These are phyloP conservation scores for Apiospora hydei DNA, from an alignment of 2,329 filamentous ascomycete species.

Conservation along the genomic window DNA sequence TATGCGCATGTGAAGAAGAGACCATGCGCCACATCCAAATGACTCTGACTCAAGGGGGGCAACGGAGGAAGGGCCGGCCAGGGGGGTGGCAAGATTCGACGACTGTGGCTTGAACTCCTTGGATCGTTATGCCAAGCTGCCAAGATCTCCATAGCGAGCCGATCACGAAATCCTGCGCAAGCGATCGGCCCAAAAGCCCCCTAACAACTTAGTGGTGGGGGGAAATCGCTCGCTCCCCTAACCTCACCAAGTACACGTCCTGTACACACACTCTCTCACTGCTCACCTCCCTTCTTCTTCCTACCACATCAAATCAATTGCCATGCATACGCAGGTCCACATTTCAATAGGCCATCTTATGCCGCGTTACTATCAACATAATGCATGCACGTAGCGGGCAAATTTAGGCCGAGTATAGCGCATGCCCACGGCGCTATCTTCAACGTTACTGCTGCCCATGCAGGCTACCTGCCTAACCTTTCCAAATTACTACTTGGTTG, in stretches of 20 bases:
- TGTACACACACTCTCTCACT: slow-evolving; percentile 3
- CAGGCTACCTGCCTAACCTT: not conserved
- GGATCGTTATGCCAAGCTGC: slow-evolving; percentile 12
- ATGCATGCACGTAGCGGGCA: not conserved
- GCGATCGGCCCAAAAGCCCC: slow-evolving; percentile 7
- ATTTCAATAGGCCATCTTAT: slow-evolving; percentile 17
- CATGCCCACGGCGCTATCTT: slow-evolving; percentile 4
- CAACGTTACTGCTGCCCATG: slow-evolving; percentile 15
- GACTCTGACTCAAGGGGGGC: not conserved
- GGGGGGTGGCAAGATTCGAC: slow-evolving; percentile 6
- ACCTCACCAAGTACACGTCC: not conserved
- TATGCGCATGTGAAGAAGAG: not conserved
- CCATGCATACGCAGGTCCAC: slow-evolving; percentile 9
- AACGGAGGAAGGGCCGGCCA: not conserved
- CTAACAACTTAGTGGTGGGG: slow-evolving; percentile 1
- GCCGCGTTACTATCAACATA: not conserved
- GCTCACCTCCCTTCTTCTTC: not conserved
- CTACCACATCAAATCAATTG: not conserved
- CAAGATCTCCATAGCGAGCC: slow-evolving; percentile 13
- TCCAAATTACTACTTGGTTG: slow-evolving; percentile 8
- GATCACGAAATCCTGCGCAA: slow-evolving; percentile 14
- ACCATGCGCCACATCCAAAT: not conserved
- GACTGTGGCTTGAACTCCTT: slow-evolving; percentile 5
- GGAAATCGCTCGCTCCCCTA: not conserved
- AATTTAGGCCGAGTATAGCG: slow-evolving; percentile 14